Evolutionary conservation across 371 early-diverging fungal genomes (phyloP).

Genomic region (Lichtheimia corymbifera): DNA sequence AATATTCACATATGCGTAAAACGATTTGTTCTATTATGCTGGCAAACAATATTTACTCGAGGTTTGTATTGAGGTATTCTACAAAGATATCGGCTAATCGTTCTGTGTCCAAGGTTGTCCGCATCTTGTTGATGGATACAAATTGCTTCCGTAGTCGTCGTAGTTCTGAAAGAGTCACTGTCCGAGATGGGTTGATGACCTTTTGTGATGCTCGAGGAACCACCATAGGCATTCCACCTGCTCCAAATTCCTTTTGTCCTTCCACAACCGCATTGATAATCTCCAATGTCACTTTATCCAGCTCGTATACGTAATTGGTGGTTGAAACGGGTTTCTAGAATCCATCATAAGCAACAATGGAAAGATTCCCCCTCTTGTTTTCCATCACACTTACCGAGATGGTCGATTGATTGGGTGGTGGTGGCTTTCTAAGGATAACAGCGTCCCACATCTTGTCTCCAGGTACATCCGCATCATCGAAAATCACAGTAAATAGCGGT

Average conservation of each 20-base stretch:
- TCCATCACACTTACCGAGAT: slow-evolving; percentile 54
- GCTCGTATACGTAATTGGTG: slow-evolving; percentile 88
- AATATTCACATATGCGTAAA: no score
- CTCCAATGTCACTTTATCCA: slow-evolving; percentile 81
- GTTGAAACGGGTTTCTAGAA: slow-evolving; percentile 80
- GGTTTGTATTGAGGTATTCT: slow-evolving; percentile 84
- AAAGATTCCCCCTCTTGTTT: not conserved
- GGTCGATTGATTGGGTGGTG: slow-evolving; percentile 84
- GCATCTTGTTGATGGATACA: slow-evolving; percentile 84
- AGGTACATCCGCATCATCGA: slow-evolving; percentile 66
- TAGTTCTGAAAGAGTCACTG: slow-evolving; percentile 79
- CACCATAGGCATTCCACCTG: slow-evolving; percentile 61
- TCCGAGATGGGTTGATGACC: slow-evolving; percentile 73
- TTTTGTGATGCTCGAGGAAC: slow-evolving; percentile 60
- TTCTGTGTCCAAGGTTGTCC: slow-evolving; percentile 67
- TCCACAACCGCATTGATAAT: slow-evolving; percentile 80
- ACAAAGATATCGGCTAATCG: slow-evolving; percentile 85
- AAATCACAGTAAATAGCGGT: slow-evolving; percentile 86
- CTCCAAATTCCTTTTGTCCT: slow-evolving; percentile 71
- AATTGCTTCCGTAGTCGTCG: slow-evolving; percentile 84
- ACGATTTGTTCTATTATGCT: no score
- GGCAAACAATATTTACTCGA: slow-evolving; percentile 24
- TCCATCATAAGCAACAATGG: not conserved
- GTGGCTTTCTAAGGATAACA: slow-evolving; percentile 72
- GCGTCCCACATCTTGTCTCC: slow-evolving; percentile 77